These are phyloP conservation scores for Hymenoscyphus occultus DNA, from an alignment of 2,329 filamentous ascomycete species.

Conservation along the genomic window DNA sequence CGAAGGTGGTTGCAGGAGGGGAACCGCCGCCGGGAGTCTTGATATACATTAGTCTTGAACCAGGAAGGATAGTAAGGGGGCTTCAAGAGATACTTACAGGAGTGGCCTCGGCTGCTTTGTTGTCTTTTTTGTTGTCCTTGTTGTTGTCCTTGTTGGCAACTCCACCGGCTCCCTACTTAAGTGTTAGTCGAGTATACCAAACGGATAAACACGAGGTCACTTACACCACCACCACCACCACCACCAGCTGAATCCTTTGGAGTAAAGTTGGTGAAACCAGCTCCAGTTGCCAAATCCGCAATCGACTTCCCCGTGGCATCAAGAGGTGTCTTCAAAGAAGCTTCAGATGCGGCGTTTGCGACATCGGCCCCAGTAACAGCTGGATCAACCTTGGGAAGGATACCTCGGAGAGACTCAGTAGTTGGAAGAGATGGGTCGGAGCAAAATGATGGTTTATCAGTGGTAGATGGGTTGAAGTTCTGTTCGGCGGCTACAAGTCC, in stretches of 20 bases:
- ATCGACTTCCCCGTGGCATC: slow-evolving; percentile 59
- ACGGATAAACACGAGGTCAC: neutral
- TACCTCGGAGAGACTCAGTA: slow-evolving; percentile 59
- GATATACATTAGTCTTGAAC: slow-evolving; percentile 40
- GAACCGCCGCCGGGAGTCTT: slow-evolving; percentile 37
- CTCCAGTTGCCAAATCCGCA: slow-evolving; percentile 58
- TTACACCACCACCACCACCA: slow-evolving; percentile 5
- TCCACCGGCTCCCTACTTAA: neutral
- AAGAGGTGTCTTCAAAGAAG: slow-evolving; percentile 53
- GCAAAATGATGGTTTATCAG: slow-evolving; percentile 60
- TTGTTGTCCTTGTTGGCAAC: neutral
- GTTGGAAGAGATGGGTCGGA: slow-evolving; percentile 59
- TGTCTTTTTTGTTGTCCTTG: no score
- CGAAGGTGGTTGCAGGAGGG: slow-evolving; percentile 13
- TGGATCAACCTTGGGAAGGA: slow-evolving; percentile 66
- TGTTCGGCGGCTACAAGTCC: slow-evolving; percentile 66
- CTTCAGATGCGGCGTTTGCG: slow-evolving; percentile 59
- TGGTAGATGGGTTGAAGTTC: slow-evolving; percentile 68
- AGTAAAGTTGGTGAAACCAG: slow-evolving; percentile 61
- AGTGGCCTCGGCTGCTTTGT: no score
- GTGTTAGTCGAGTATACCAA: neutral
- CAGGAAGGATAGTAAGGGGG: no score
- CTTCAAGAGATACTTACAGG: no score
- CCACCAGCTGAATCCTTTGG: slow-evolving; percentile 37
- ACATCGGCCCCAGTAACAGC: slow-evolving; percentile 53